Evolutionary conservation across 2,329 filamentous ascomycete species (phyloP), one percentile per base, ranked within the genome.

Genomic region (Teratosphaeria zuluensis): DNA sequence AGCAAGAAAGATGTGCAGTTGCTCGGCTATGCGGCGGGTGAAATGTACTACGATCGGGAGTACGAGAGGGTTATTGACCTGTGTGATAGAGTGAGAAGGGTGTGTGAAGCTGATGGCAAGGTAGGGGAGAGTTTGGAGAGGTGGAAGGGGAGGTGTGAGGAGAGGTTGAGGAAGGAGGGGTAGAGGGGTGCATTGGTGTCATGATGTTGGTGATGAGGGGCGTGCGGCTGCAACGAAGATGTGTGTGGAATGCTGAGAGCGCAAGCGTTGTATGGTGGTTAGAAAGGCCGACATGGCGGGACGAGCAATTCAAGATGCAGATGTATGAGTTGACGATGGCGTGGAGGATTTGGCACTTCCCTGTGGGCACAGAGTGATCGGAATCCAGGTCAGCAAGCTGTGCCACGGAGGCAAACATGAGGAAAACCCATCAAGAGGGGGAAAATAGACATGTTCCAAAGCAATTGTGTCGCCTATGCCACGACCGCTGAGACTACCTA

Each of bases 1-100:
- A 58, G 63, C 52, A 72, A 70, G 61, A 67, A 65, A 42, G 64
- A 70, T 1, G 59, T 67, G 8, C 64, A 66, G 51, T 58, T 71
- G 59, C 76, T 83, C 51, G 72, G 74, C 33, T 80, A 79, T 7
- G 84, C 85, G 56, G 70, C 85, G 31, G 76, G 79, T 9, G 78
- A 86, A 54, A 83, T 87, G 75, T 79, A 79, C 38, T 77, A 80
- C 61, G 80, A 82, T 64, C 79, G 80, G 67, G 78, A 80, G 63
- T 85, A 84, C 63, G 79, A 82, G 66, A 73, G 76, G 58, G 59
- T 70, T 3, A 33, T 66, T 8, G 58, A 58, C 35, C 51, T 72
- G 1, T 68, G 69, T 56, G 57, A 56, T 24, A 58, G 63, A 56
- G 65, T 70, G 3, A 56, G 56, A 54, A 58, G 58, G 28, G 21